phyloP scores from a whole-genome alignment of 306 rosid species.

The Acmispon strigosus region DNA sequence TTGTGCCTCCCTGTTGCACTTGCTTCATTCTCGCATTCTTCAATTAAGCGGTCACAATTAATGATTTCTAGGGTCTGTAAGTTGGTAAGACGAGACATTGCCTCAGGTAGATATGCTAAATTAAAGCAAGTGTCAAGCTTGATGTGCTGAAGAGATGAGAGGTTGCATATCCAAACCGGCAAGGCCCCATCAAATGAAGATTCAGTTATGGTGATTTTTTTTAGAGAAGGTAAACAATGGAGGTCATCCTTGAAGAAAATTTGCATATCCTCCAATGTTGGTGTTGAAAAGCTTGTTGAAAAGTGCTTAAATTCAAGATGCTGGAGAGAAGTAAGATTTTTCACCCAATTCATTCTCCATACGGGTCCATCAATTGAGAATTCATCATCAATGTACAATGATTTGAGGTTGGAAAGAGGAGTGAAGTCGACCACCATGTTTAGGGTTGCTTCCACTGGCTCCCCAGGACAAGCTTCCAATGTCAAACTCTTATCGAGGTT shows the following conservation, averaged over 20 bases:
- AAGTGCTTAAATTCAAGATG: not conserved
- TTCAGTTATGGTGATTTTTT: not conserved
- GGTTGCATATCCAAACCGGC: not conserved
- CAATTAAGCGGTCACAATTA: not conserved
- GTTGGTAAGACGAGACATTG: not conserved
- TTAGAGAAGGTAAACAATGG: not conserved
- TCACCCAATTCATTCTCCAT: not conserved
- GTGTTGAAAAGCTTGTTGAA: not conserved
- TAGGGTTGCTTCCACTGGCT: not conserved
- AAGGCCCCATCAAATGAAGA: not conserved
- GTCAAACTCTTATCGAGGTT: not conserved
- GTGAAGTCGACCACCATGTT: not conserved
- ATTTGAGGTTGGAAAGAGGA: conserved; percentile 7
- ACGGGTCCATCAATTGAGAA: no score
- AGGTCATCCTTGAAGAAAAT: not conserved
- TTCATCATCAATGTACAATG: no score
- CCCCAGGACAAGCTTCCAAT: not conserved
- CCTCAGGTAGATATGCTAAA: not conserved
- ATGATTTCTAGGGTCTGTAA: not conserved
- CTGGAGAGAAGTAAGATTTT: not conserved
- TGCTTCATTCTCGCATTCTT: not conserved
- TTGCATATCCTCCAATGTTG: not conserved
- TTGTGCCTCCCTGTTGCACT: not conserved
- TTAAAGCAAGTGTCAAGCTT: not conserved
- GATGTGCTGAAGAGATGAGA: not conserved